Evolutionary conservation across 1,284 basidiomycete species (phyloP).

Genomic region (Rhodotorula sp.): DNA sequence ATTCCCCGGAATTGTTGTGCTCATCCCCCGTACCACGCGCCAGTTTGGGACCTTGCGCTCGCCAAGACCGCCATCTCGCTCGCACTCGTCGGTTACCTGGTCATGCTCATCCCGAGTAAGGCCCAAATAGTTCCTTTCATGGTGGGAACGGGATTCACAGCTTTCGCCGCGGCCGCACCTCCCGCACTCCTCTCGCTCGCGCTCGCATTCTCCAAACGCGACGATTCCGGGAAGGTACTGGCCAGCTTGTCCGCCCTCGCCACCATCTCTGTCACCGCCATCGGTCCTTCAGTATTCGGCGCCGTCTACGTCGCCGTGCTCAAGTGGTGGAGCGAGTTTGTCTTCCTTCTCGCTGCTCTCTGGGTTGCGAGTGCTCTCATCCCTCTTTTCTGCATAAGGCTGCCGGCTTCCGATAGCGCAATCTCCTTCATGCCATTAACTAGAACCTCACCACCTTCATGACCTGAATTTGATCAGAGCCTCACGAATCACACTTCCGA

Average conservation of each 20-base stretch:
- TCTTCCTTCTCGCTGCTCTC: constrained; percentile 47
- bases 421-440: neutral
- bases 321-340: constrained; percentile 57
- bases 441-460: too few species aligned
- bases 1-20: neutral
- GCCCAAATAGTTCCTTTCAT: constrained; percentile 11
- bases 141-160: constrained; percentile 51
- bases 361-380: constrained; percentile 17
- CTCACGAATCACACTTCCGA: too few species aligned
- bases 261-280: constrained; percentile 56
- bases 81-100: constrained; percentile 28
- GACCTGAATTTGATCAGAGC: too few species aligned
- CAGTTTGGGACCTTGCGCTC: constrained; percentile 35
- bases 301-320: constrained; percentile 62
- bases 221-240: constrained; percentile 60
- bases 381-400: constrained; percentile 3
- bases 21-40: neutral
- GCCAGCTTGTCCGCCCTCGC: constrained; percentile 70
- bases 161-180: constrained; percentile 60
- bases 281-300: constrained; percentile 64
- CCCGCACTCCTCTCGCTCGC: constrained; percentile 68
- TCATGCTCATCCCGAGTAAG: constrained; percentile 20
- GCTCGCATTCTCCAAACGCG: constrained; percentile 58
- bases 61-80: constrained; percentile 10
- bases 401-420: neutral